These are phyloP conservation scores for Arachnomyces sp. DNA, from an alignment of 2,329 filamentous ascomycete genomes.

Conservation along the genomic window DNA sequence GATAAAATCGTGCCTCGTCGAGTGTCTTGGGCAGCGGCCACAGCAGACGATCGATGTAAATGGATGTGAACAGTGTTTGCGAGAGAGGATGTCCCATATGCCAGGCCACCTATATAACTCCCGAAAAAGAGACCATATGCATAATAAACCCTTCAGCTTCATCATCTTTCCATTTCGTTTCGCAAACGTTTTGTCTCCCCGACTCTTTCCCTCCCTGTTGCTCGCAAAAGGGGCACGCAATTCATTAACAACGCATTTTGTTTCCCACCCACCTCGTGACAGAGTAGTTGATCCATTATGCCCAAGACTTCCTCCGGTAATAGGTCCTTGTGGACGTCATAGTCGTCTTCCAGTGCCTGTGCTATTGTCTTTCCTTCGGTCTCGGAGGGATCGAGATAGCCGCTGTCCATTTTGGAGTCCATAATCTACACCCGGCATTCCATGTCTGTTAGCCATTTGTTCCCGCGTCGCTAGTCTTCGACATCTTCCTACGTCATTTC, in stretches of 20 bases:
- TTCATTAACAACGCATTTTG: too few species aligned
- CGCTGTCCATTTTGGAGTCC: slow-evolving; percentile 98
- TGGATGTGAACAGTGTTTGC: slow-evolving; percentile 86
- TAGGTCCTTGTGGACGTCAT: slow-evolving; percentile 62
- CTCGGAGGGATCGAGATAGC: slow-evolving; percentile 69
- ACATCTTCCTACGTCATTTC: not conserved
- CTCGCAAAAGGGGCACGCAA: not conserved
- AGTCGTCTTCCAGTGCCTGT: slow-evolving; percentile 67
- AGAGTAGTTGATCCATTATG: slow-evolving; percentile 88
- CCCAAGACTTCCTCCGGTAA: slow-evolving; percentile 76
- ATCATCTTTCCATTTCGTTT: slow-evolving; percentile 7
- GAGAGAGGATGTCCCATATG: slow-evolving; percentile 92
- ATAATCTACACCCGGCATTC: slow-evolving; percentile 63
- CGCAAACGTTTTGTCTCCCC: not conserved
- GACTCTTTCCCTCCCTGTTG: slow-evolving; percentile 2
- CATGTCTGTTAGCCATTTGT: too few species aligned
- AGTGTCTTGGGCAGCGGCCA: slow-evolving; percentile 60
- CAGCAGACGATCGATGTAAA: slow-evolving; percentile 79
- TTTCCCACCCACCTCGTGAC: slow-evolving; percentile 61
- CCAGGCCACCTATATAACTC: slow-evolving; percentile 70
- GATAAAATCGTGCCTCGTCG: slow-evolving; percentile 56
- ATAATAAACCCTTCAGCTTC: too few species aligned
- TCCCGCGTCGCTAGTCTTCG: too few species aligned
- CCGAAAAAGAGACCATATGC: slow-evolving; percentile 1
- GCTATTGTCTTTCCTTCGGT: slow-evolving; percentile 8